Conservation (phyloP, 306 rosid species). For the Crataegus laevigata region DNA sequence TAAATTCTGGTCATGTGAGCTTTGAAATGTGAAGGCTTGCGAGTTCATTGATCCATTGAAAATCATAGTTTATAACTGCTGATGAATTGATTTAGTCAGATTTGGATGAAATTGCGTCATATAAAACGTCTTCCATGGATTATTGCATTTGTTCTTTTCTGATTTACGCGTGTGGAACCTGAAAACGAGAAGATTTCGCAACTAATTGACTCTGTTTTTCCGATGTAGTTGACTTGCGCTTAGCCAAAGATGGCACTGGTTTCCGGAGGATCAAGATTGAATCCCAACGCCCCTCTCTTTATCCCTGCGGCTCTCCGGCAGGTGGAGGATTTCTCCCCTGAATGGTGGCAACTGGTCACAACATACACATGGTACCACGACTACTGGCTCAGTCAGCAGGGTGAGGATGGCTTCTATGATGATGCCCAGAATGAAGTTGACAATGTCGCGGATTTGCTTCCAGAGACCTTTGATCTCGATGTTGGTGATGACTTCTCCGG, state of each 20-base stretch:
- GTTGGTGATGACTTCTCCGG: conserved; percentile 40
- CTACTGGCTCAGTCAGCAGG: conserved; percentile 79
- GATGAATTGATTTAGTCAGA: not conserved
- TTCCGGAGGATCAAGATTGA: conserved; percentile 62
- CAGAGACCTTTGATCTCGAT: conserved; percentile 68
- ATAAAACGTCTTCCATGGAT: not conserved
- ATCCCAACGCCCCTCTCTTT: conserved; percentile 80
- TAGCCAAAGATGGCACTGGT: conserved; percentile 54
- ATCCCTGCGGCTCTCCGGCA: conserved; percentile 69
- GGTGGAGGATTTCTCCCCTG: conserved; percentile 93
- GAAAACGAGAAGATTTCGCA: not conserved
- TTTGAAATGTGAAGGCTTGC: not conserved
- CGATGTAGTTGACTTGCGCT: not conserved
- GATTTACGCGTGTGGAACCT: not conserved
- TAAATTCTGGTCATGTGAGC: not conserved
- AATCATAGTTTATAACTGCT: not conserved
- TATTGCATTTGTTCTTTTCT: not conserved
- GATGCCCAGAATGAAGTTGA: conserved; percentile 27
- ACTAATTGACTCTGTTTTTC: not conserved
- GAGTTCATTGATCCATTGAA: not conserved
- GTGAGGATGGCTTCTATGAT: conserved; percentile 37
- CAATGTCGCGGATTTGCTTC: conserved; percentile 48
- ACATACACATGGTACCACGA: conserved; percentile 77
- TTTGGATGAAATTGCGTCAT: not conserved
- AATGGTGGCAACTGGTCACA: conserved; percentile 89